Conservation (phyloP, 78 protist species). For the Bigelowiella natans region DNA sequence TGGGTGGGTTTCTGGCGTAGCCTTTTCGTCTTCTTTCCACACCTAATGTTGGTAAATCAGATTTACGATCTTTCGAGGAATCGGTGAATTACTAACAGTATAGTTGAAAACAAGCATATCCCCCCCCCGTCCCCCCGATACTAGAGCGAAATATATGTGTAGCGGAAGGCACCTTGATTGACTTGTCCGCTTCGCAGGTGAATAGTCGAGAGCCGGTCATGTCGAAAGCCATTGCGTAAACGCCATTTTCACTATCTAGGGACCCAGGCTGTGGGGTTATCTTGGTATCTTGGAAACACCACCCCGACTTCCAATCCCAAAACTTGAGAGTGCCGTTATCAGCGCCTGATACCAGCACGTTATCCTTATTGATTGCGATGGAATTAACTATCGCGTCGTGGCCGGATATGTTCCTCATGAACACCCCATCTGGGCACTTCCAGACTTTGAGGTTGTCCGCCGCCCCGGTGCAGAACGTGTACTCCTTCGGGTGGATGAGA, state of each 20-base stretch:
- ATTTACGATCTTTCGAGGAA: not conserved
- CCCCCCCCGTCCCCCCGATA: too few relatives aligned
- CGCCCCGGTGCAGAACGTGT: slow-evolving; percentile 71
- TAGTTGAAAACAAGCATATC: too few relatives aligned
- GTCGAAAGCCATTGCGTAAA: slow-evolving; percentile 71
- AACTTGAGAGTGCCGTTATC: slow-evolving; percentile 40
- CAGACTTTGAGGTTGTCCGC: slow-evolving; percentile 90
- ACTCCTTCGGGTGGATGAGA: slow-evolving; percentile 73
- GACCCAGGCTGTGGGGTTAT: slow-evolving; percentile 27
- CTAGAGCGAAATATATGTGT: too few relatives aligned
- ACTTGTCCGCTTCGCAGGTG: slow-evolving; percentile 91
- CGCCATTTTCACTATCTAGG: slow-evolving; percentile 66
- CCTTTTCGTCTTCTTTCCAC: slow-evolving; percentile 36
- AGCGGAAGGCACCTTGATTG: slow-evolving; percentile 81
- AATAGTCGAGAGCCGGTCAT: slow-evolving; percentile 72
- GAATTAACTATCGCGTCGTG: slow-evolving; percentile 72
- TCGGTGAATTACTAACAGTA: too few relatives aligned
- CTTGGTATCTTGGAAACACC: slow-evolving; percentile 45
- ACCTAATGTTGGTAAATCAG: not conserved
- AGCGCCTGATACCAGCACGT: slow-evolving; percentile 10
- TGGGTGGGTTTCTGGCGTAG: slow-evolving; percentile 30
- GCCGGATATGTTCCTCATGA: slow-evolving; percentile 72
- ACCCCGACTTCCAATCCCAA: slow-evolving; percentile 90
- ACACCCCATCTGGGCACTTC: slow-evolving; percentile 81
- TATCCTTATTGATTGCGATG: slow-evolving; percentile 56